Base-by-base conservation (phyloP, 2,329 filamentous ascomycete species). In the Xylariaceae sp. region DNA sequence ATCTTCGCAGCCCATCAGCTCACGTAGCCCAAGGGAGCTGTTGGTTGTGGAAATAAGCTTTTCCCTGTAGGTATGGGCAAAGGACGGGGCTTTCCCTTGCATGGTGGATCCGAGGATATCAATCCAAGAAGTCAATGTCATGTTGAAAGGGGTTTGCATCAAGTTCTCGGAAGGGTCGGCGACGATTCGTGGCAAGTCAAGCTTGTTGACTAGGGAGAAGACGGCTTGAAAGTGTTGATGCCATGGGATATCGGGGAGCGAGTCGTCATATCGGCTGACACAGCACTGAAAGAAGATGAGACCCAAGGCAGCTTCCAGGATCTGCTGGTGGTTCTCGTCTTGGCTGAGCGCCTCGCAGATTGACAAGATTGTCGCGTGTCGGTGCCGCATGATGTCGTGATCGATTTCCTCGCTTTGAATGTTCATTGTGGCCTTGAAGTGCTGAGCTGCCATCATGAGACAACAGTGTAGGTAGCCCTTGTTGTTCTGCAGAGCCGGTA, bases 1-100 rank as follows among this genome's bases (percentile, higher is more conserved):
- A 69, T 98, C 93, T 54, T 97, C 92, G 67, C 93, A 97, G 56
- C 93, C 93, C 91, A 97, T 97, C 41, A 97, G 79, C 71, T 95
- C 90, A 42, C 86, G 83, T 29, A 98, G 78, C 10, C 93, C 93
- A 12, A 84, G 73, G 44, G 74, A 79, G 19, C 75, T 69, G 65
- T 79, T 79, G 52, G 70, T 66, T 10, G 70, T 65, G 8, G 88
- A 86, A 41, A 95, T 79, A 66, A 95, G 88, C 76, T 96, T 95
- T 66, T 93, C 85, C 40, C 93, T 85, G 70, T 97, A 98, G n/a
- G 86, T 88, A 70, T 96, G 88, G 4, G 93, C 90, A 62, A 96
- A 97, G 7, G 81, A 80, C 6, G 93, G 93, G 8, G 89, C 86
- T 45, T 82, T 80, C 25, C 91, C 91, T 52, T 87, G 79, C 83